Conservation (phyloP, 2,329 filamentous ascomycete species). For the Microascus cirrosus region DNA sequence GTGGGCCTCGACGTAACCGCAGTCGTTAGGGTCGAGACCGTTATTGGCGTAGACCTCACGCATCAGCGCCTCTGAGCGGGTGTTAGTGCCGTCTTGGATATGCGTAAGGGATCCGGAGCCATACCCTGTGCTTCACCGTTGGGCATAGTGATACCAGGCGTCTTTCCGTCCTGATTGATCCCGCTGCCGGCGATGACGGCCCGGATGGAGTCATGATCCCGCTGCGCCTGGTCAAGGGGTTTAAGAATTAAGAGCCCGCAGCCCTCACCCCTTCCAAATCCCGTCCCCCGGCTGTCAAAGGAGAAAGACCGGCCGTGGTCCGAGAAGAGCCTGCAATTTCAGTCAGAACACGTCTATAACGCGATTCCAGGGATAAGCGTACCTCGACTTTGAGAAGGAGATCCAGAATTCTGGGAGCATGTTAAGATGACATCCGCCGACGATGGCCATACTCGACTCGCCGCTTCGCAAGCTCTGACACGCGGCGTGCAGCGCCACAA, state of each 20-base stretch:
- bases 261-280: constrained; percentile 52
- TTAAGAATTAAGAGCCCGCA: constrained; percentile 45
- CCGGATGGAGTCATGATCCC: constrained; percentile 41
- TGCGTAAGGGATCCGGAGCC: not conserved
- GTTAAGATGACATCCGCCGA: constrained; percentile 34
- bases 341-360: not conserved
- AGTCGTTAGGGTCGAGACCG: constrained; percentile 16
- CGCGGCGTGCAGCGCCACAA: constrained; percentile 37
- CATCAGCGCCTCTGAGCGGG: constrained; percentile 18
- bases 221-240: constrained; percentile 39
- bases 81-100: no score
- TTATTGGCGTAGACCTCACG: constrained; percentile 20
- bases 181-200: constrained; percentile 38
- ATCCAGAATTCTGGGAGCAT: constrained; percentile 35
- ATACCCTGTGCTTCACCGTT: constrained; percentile 31
- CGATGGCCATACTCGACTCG: constrained; percentile 33
- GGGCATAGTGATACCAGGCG: constrained; percentile 45
- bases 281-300: constrained; percentile 20
- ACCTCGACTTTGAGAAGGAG: no score
- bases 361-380: no score
- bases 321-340: constrained; percentile 22
- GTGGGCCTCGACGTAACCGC: constrained; percentile 35
- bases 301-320: constrained; percentile 39
- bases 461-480: constrained; percentile 35
- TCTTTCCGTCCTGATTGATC: constrained; percentile 45